phyloP scores from a whole-genome alignment of 2,329 filamentous ascomycete genomes.

The Phoma sp. region DNA sequence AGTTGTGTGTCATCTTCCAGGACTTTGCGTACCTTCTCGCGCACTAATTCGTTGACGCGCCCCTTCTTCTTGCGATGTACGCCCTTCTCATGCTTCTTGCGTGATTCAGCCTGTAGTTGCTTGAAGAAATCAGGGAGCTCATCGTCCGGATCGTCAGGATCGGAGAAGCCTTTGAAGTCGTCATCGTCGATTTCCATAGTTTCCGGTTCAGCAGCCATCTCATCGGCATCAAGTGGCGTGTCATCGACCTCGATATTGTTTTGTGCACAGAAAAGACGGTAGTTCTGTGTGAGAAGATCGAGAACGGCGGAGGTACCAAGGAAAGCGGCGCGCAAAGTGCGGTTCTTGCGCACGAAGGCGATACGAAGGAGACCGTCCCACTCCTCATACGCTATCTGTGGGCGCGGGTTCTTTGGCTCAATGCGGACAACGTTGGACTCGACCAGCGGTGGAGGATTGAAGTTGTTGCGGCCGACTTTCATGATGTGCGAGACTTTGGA shows the following conservation, averaged over 20 bases:
- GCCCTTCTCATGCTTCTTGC: conserved; percentile 35
- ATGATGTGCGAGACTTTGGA: conserved; percentile 74
- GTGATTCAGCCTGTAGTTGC: conserved; percentile 57
- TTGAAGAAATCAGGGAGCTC: conserved; percentile 87
- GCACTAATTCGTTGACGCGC: conserved; percentile 80
- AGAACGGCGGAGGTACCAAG: conserved; percentile 81
- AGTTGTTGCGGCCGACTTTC: conserved; percentile 97
- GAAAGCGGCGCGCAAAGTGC: conserved; percentile 82
- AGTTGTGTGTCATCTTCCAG: conserved; percentile 80
- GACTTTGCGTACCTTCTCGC: conserved; percentile 84
- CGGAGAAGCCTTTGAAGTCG: conserved; percentile 57
- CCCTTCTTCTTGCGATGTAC: conserved; percentile 63
- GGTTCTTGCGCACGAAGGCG: conserved; percentile 87
- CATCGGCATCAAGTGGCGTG: conserved; percentile 45
- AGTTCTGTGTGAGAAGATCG: conserved; percentile 84
- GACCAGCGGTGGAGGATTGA: conserved; percentile 91
- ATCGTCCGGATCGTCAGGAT: conserved; percentile 66
- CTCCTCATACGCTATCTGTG: conserved; percentile 90
- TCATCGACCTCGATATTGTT: conserved; percentile 80
- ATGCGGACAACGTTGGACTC: conserved; percentile 90
- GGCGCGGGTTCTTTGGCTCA: conserved; percentile 83
- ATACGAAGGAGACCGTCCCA: conserved; percentile 90
- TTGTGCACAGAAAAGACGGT: conserved; percentile 86
- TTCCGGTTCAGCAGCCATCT: conserved; percentile 49
- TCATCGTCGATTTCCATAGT: conserved; percentile 56